Percentiles rank a stretch among this genome's conserved stretches.
phyloP scores from a whole-genome alignment of 2,329 filamentous ascomycete genomes.

The Aspergillus brasiliensis region DNA sequence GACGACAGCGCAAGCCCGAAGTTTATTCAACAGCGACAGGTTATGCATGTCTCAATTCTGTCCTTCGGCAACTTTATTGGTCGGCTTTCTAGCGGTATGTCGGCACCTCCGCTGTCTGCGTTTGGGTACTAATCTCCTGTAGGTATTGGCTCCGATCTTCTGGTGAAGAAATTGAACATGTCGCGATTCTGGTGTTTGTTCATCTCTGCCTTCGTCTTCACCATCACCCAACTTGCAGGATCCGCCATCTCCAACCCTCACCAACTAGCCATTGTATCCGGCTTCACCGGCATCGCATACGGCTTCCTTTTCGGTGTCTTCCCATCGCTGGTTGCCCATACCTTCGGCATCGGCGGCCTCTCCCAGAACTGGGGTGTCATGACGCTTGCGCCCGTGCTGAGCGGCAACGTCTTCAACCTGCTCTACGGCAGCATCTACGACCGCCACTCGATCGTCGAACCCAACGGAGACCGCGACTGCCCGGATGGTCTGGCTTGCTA shows the following conservation, averaged over 20 bases:
- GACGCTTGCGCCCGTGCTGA: conserved; percentile 83
- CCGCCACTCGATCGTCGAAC: conserved; percentile 68
- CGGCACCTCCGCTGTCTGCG: no score
- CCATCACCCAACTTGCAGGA: conserved; percentile 74
- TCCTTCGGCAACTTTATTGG: conserved; percentile 85
- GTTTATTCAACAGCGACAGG: conserved; percentile 78
- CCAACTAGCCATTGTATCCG: conserved; percentile 74
- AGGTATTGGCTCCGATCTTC: conserved; percentile 87
- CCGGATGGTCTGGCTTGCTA: conserved; percentile 80
- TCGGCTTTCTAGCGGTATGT: conserved; percentile 71
- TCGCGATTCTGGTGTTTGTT: conserved; percentile 92
- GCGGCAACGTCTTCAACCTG: conserved; percentile 89
- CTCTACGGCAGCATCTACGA: conserved; percentile 87
- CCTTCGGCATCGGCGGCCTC: conserved; percentile 85
- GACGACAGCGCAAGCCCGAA: conserved; percentile 71
- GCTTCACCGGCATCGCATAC: conserved; percentile 83
- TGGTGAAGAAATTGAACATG: conserved; percentile 77
- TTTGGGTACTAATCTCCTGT: not conserved
- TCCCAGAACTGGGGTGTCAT: conserved; percentile 97
- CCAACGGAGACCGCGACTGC: conserved; percentile 72
- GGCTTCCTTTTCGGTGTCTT: conserved; percentile 93
- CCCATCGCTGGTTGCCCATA: conserved; percentile 84
- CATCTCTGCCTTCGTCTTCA: conserved; percentile 74
- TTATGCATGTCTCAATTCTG: conserved; percentile 92
- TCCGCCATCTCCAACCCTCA: conserved; percentile 76